Conservation (phyloP, 2,329 filamentous ascomycete species). For the Aspergillus amoenus region DNA sequence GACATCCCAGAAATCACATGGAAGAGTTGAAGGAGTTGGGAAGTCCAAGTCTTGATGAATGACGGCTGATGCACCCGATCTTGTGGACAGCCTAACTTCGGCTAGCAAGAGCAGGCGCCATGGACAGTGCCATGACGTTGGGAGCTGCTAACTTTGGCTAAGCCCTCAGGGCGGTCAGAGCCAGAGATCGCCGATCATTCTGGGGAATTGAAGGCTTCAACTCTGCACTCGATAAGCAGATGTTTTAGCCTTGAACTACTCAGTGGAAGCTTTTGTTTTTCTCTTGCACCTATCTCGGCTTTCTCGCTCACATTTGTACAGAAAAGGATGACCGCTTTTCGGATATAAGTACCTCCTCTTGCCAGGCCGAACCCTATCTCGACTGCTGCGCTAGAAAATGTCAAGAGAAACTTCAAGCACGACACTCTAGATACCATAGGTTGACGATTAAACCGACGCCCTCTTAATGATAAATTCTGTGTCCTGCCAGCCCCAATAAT, state of each 20-base stretch:
- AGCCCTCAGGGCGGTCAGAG: constrained; percentile 13
- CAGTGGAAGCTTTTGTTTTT: neutral
- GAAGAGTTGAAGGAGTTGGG: neutral
- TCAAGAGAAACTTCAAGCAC: neutral
- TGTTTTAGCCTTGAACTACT: neutral
- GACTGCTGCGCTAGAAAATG: neutral
- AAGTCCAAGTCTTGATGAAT: neutral
- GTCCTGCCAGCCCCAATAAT: neutral
- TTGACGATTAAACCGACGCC: neutral
- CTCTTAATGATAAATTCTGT: neutral
- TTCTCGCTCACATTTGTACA: neutral
- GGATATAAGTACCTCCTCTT: neutral
- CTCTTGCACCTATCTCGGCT: neutral
- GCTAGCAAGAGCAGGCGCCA: neutral
- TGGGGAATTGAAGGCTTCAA: constrained; percentile 3
- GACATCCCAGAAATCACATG: constrained; percentile 6
- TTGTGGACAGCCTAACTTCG: constrained; percentile 6
- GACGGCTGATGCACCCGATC: constrained; percentile 10
- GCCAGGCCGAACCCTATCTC: neutral
- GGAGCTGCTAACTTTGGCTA: neutral
- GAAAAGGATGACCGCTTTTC: neutral
- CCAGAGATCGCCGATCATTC: constrained; percentile 6
- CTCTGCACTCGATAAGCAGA: neutral
- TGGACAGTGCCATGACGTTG: constrained; percentile 6
- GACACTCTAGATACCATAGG: constrained; percentile 1